Conservation (phyloP, 306 rosid genomes). For the Sindora glabra region DNA sequence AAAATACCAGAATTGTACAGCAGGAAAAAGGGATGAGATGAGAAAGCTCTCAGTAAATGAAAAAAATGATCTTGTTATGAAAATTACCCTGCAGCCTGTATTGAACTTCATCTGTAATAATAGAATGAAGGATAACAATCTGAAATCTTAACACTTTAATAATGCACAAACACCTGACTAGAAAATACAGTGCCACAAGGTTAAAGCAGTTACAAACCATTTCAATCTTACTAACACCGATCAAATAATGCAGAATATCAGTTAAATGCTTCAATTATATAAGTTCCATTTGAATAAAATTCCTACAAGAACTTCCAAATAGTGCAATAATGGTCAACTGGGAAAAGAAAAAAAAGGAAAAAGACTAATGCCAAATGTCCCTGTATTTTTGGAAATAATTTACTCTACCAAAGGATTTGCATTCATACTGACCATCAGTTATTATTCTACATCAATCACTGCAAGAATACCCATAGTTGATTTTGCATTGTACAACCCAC, state of each 20-base stretch:
- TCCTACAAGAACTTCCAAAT: neutral
- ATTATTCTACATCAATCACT: neutral
- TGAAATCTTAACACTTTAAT: neutral
- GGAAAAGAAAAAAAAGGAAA: neutral
- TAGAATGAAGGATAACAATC: neutral
- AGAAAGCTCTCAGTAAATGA: neutral
- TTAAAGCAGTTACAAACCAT: neutral
- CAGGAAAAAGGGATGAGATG: neutral
- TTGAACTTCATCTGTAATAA: neutral
- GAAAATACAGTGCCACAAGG: neutral
- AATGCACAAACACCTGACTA: neutral
- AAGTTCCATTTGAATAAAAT: neutral
- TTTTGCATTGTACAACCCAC: neutral
- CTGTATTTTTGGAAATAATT: too few relatives aligned
- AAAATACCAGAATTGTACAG: neutral
- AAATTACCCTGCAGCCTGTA: neutral
- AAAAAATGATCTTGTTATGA: neutral
- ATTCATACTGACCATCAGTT: too few relatives aligned
- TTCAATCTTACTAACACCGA: neutral
- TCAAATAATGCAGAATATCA: neutral
- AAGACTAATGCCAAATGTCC: neutral
- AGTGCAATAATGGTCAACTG: too few relatives aligned
- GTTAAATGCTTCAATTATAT: neutral
- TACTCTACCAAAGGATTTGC: too few relatives aligned
- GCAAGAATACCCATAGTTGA: neutral